Evolutionary conservation across 306 rosid genomes (phyloP).

Genomic region (Rubus parviflorus): DNA sequence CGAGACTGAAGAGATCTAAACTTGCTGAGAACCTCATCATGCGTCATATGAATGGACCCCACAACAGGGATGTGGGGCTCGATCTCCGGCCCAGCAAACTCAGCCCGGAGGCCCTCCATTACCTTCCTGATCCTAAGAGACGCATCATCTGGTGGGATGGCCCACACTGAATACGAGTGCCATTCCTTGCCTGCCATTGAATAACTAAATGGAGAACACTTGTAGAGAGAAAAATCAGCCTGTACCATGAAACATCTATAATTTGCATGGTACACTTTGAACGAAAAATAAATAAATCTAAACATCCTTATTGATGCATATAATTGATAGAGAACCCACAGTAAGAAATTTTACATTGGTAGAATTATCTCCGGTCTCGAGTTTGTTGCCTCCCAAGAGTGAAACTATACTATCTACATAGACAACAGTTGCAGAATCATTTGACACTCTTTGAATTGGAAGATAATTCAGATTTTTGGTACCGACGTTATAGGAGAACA

Average conservation of each 20-base stretch:
- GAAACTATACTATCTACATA: background rate
- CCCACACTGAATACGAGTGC: constrained; percentile 72
- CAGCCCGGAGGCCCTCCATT: constrained; percentile 61
- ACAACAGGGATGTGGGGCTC: constrained; percentile 75
- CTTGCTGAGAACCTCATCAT: constrained; percentile 52
- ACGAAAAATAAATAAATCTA: too few relatives aligned
- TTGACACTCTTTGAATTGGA: background rate
- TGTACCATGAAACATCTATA: too few relatives aligned
- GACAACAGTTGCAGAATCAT: too few relatives aligned
- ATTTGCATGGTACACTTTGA: too few relatives aligned
- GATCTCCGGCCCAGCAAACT: constrained; percentile 70
- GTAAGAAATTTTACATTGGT: too few relatives aligned
- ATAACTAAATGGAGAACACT: too few relatives aligned
- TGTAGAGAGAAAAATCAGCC: too few relatives aligned
- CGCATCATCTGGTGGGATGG: constrained; percentile 68
- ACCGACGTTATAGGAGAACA: background rate
- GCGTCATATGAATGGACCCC: constrained; percentile 52
- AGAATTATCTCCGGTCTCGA: too few relatives aligned
- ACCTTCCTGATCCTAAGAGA: constrained; percentile 35
- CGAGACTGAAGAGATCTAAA: constrained; percentile 46
- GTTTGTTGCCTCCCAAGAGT: background rate
- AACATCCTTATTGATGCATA: too few relatives aligned
- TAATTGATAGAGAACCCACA: too few relatives aligned
- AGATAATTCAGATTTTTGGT: background rate
- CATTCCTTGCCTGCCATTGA: background rate